These are phyloP conservation scores for Alternaria longipes DNA, from an alignment of 2,329 filamentous ascomycete genomes.

Conservation along the genomic window DNA sequence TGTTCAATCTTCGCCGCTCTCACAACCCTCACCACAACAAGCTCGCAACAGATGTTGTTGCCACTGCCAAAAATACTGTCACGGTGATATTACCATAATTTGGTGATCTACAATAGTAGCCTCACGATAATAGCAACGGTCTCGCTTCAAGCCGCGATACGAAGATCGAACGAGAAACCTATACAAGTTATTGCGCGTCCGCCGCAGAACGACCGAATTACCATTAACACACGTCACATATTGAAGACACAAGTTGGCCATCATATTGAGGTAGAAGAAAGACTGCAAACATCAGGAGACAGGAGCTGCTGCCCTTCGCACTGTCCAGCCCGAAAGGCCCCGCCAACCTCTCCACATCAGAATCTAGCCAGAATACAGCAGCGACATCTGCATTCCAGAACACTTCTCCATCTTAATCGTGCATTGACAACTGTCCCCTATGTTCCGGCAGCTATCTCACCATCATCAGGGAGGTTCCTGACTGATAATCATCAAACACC, in stretches of 20 bases:
- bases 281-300: background rate
- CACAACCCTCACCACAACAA: background rate
- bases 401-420: conserved; percentile 12
- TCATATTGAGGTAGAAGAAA: background rate
- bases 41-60: background rate
- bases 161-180: conserved; percentile 3
- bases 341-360: conserved; percentile 3
- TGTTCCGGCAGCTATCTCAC: conserved; percentile 7
- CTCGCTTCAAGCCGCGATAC: conserved; percentile 1
- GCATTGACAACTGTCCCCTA: conserved; percentile 16
- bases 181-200: conserved; percentile 11
- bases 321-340: conserved; percentile 9
- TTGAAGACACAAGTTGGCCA: background rate
- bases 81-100: background rate
- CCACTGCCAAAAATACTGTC: conserved; percentile 7
- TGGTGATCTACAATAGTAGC: conserved; percentile 3
- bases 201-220: conserved; percentile 14
- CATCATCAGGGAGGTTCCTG: conserved; percentile 4
- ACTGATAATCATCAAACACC: background rate
- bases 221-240: conserved; percentile 2
- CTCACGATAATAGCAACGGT: conserved; percentile 7
- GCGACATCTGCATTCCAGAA: conserved; percentile 15
- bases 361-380: conserved; percentile 6
- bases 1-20: background rate
- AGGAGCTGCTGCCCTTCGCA: background rate